Conservation (phyloP, 2,329 filamentous ascomycete genomes). For the Pleurostoma richardsiae region DNA sequence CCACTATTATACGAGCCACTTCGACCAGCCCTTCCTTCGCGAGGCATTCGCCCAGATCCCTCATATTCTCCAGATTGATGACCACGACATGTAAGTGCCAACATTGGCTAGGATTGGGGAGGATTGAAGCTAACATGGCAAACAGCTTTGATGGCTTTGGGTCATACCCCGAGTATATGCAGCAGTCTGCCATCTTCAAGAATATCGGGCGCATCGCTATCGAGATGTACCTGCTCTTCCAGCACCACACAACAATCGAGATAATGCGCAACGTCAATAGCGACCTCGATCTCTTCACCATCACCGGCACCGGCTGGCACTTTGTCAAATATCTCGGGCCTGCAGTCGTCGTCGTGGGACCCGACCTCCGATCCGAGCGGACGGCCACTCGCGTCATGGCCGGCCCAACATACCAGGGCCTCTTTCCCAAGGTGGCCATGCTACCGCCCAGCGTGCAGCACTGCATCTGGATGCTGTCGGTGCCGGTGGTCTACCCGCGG, state of each 20-base stretch:
- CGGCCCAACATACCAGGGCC: constrained; percentile 91
- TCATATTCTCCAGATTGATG: constrained; percentile 86
- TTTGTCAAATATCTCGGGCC: constrained; percentile 96
- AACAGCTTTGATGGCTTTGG: constrained; percentile 90
- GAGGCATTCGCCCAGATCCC: constrained; percentile 98
- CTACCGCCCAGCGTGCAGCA: constrained; percentile 92
- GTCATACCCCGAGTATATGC: constrained; percentile 97
- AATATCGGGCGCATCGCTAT: constrained; percentile 94
- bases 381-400: constrained; percentile 90
- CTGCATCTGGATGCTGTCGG: constrained; percentile 92
- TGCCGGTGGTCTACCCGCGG: constrained; percentile 85
- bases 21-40: constrained; percentile 89
- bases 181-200: constrained; percentile 95
- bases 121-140: constrained; percentile 3
- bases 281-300: constrained; percentile 89
- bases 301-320: constrained; percentile 97
- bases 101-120: constrained; percentile 44
- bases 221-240: constrained; percentile 97
- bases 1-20: constrained; percentile 97
- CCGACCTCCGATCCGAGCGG: constrained; percentile 87
- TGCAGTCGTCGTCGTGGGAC: constrained; percentile 81
- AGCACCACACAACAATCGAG: constrained; percentile 94
- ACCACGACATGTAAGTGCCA: constrained; percentile 87
- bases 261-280: constrained; percentile 84
- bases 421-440: constrained; percentile 92